These are phyloP conservation scores for Flaveria linearis DNA, from an alignment of 129 eudicot species.

Conservation along the genomic window DNA sequence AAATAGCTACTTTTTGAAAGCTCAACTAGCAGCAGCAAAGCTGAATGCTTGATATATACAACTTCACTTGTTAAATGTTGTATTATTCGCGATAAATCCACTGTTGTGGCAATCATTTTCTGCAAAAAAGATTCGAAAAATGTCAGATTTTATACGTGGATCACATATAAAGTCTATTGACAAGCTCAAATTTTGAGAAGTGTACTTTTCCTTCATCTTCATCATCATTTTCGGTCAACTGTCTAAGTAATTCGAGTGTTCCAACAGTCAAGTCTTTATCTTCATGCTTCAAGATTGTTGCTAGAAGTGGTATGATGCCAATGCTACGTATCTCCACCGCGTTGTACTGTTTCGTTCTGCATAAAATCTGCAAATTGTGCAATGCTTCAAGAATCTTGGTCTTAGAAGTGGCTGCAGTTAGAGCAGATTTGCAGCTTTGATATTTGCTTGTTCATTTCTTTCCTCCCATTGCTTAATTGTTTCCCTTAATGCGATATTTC, in stretches of 20 bases:
- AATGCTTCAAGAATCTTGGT: constrained; percentile 61
- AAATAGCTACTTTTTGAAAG: constrained; percentile 47
- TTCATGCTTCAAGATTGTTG: constrained; percentile 43
- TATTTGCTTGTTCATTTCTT: constrained; percentile 63
- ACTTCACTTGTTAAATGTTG: constrained; percentile 55
- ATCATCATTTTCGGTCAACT: constrained; percentile 54
- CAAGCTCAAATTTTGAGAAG: constrained; percentile 6
- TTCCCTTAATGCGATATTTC: constrained; percentile 57
- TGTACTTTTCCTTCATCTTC: constrained; percentile 52
- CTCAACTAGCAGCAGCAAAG: constrained; percentile 54
- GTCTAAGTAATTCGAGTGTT: constrained; percentile 48
- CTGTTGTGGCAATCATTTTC: constrained; percentile 48
- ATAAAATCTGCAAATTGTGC: constrained; percentile 47
- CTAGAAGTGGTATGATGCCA: constrained; percentile 60
- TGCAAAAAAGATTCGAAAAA: constrained; percentile 29
- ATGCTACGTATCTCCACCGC: constrained; percentile 44
- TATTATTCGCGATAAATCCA: constrained; percentile 43
- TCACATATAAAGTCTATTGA: not conserved
- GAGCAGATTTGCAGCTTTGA: constrained; percentile 59
- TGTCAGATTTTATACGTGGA: not conserved
- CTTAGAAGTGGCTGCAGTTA: constrained; percentile 46
- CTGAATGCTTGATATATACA: constrained; percentile 50
- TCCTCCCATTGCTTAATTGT: constrained; percentile 76
- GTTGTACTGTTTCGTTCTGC: constrained; percentile 41
- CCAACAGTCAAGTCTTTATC: constrained; percentile 46